These are phyloP conservation scores for Xylaria longipes DNA, from an alignment of 495 filamentous ascomycete genomes.

Conservation along the genomic window DNA sequence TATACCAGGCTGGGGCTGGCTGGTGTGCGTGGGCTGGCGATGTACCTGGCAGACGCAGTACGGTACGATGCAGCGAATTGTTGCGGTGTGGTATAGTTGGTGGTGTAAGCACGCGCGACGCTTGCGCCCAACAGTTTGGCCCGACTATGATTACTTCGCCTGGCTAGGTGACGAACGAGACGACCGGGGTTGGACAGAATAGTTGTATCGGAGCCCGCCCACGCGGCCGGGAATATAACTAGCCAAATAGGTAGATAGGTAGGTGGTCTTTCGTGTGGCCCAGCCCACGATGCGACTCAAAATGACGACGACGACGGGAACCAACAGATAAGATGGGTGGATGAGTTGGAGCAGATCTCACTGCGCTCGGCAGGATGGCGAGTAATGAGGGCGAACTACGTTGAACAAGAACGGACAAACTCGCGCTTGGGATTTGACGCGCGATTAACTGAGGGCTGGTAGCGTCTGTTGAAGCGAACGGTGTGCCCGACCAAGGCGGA, in stretches of 20 bases:
- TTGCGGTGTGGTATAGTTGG: slow-evolving; percentile 30
- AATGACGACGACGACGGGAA: slow-evolving; percentile 19
- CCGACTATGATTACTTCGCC: slow-evolving; percentile 25
- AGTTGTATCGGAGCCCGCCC: slow-evolving; percentile 28
- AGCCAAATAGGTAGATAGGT: slow-evolving; percentile 17
- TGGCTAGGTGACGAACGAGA: slow-evolving; percentile 20
- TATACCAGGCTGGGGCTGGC: slow-evolving; percentile 35
- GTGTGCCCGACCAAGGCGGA: slow-evolving; percentile 17
- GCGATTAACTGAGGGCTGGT: slow-evolving; percentile 48
- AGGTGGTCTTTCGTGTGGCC: slow-evolving; percentile 31
- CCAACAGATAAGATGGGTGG: slow-evolving; percentile 20
- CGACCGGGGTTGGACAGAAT: slow-evolving; percentile 22
- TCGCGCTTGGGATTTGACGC: slow-evolving; percentile 53
- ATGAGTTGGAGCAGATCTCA: slow-evolving; percentile 23
- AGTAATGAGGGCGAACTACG: slow-evolving; percentile 3
- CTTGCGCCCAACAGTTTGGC: slow-evolving; percentile 27
- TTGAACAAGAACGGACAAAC: slow-evolving; percentile 14
- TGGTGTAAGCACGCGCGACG: slow-evolving; percentile 29
- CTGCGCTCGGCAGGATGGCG: slow-evolving; percentile 12
- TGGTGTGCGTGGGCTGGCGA: slow-evolving; percentile 30
- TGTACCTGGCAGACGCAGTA: slow-evolving; percentile 31
- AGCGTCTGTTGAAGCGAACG: slow-evolving; percentile 47
- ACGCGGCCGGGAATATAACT: slow-evolving; percentile 21
- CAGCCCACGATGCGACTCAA: slow-evolving; percentile 41
- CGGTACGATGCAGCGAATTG: slow-evolving; percentile 38